Base-by-base conservation (phyloP, 1,284 basidiomycete genomes). In the Fomitopsis schrenkii region DNA sequence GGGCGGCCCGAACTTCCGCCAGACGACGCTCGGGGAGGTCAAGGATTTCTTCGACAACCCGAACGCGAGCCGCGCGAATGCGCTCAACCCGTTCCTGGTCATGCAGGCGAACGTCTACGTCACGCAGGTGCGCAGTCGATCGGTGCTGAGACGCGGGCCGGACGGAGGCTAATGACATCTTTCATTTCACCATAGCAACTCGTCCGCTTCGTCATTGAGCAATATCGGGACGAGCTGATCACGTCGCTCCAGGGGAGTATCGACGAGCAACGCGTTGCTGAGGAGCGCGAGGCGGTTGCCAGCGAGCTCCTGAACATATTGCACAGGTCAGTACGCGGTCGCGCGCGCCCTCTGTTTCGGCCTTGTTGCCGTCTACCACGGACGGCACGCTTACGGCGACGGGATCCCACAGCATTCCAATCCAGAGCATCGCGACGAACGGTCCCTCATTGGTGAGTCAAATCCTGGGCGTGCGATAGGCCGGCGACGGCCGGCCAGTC, bases 41-140 rank as follows among this genome's bases (percentile, higher is more conserved):
- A 91, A 90, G 71, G 89, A 93, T 72, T 92, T 94, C 72, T 94
- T 95, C 71, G 88, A 93, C 66, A 92, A 94, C 70, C 92, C 93
- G 17, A 91, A 92, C 65, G 91, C 92, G 4, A 91, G 86, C 12
- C 83, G 90, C 30, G 88, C 85, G 58, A 90, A 91, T 67, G 92
- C 91, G 0, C 81, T 91, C 60, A 94, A 95, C 72, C 89, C 90
- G 15, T 95, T 91, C 80, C 80, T 94, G 48, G 93, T 95, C 54
- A 91, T 93, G 83, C 93, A 94, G 73, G 90, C 90, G 38, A 95
- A 95, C 70, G 78, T 94, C 46, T 95, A 91, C 70, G 93, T 94
- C 64, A 94, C 93, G 15, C 92, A 94, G 82, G 90, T 88, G 66
- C 59, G 79, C 30, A 12, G 12, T 36, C n/a, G 44, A 35, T 42